phyloP scores from a whole-genome alignment of 371 early-diverging fungal species.

The Mucor indicus region DNA sequence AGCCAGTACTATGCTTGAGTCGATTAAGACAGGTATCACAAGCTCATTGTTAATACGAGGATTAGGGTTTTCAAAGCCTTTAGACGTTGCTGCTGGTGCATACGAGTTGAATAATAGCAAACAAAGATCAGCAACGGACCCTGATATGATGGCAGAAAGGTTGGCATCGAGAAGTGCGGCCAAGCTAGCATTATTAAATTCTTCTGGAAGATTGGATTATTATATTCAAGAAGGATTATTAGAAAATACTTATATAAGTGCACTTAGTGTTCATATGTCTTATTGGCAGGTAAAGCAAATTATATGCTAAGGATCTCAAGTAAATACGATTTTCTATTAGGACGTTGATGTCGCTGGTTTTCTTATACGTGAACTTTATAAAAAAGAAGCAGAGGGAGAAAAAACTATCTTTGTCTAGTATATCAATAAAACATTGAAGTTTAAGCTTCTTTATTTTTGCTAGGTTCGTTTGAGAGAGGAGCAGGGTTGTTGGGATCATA shows the following conservation, averaged over 20 bases:
- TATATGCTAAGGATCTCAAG: background rate
- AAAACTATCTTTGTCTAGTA: conserved; percentile 4
- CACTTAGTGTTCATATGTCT: conserved; percentile 72
- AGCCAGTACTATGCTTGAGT: conserved; percentile 69
- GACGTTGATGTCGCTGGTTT: conserved; percentile 71
- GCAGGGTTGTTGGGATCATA: conserved; percentile 34
- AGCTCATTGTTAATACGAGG: conserved; percentile 56
- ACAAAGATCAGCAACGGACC: conserved; percentile 25
- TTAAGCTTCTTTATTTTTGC: too few relatives aligned
- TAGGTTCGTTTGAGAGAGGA: too few relatives aligned
- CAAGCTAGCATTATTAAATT: conserved; percentile 56
- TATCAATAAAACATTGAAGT: too few relatives aligned
- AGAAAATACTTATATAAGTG: conserved; percentile 77
- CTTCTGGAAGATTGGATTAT: conserved; percentile 70
- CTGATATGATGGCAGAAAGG: conserved; percentile 4
- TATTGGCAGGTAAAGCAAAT: conserved; percentile 61
- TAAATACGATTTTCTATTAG: background rate
- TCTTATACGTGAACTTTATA: conserved; percentile 52
- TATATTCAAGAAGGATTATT: conserved; percentile 76
- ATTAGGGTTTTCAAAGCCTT: conserved; percentile 37
- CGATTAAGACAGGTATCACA: conserved; percentile 55
- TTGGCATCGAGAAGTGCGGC: conserved; percentile 29
- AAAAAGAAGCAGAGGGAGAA: conserved; percentile 1
- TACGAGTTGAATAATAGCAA: background rate
- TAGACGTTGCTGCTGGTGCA: background rate